Base-by-base conservation (phyloP, 768 basidiomycete species). In the Boletus rubescentipes region DNA sequence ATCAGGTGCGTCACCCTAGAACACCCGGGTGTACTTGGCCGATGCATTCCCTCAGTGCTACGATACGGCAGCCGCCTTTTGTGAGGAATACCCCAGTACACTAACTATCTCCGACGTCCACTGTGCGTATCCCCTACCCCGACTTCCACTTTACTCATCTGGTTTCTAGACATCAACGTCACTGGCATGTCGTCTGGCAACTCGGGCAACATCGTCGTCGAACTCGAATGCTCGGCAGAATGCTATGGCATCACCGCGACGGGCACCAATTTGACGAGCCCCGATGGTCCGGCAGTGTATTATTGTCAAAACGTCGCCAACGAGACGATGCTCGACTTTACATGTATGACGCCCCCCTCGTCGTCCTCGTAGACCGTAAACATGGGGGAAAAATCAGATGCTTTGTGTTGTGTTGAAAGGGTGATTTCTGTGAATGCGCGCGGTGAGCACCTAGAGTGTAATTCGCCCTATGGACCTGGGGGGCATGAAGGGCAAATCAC, bases 181-280 rank as follows among this genome's bases (percentile, higher is more conserved):
- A 69, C 68, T 1, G 79, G 79, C 5, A 75, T 66, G 7, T 76
- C 78, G 0, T 78, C 77, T 14, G 79, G 77, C 1, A 53, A 61
- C 1, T 56, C 66, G 30, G 73, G 75, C 20, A 49, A 60, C 30
- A 72, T 77, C 7, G 77, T 79, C 47, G 77, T 70, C 35, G 68
- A 73, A 30, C 55, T 79, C 10, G 69, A 77, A 54, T 80, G 78
- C 52, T 75, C 75, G 4, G 58, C 66, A 2, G 61, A 67, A 31
- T 76, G 74, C 56, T 47, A 69, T 31, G 65, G 67, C 55, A 73
- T 77, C 61, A 74, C 75, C 9, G 73, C 75, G 6, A 64, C 58
- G 2, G 69, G 69, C 26, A 57, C 42, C 26, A 38, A 57, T 16
- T 14, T 54, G 39, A 63, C 49, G 9, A 61, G 71, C 9, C 74